These are phyloP conservation scores for Thuidium tamariscinum DNA, from an alignment of 225 moss, liverwort and hornwort genomes.

Conservation along the genomic window DNA sequence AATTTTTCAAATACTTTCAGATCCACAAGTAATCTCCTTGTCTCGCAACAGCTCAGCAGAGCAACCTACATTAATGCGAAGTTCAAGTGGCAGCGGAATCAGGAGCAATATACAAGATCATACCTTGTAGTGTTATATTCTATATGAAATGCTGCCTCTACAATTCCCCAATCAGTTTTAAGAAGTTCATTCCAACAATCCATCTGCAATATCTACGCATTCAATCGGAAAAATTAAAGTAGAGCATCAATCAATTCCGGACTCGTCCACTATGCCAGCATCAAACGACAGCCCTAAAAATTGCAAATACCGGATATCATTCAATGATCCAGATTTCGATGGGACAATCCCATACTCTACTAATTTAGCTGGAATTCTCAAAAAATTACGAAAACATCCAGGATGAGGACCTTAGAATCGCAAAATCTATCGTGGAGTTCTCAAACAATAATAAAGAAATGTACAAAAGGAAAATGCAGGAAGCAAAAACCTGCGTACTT, in stretches of 20 bases:
- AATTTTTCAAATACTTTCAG: background rate
- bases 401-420: background rate
- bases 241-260: background rate
- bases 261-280: background rate
- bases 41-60: background rate
- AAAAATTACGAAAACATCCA: background rate
- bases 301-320: background rate
- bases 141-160: background rate
- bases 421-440: background rate
- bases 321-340: background rate
- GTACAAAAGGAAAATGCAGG: background rate
- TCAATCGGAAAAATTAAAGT: background rate
- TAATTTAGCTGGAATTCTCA: background rate
- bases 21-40: background rate
- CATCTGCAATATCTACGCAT: background rate
- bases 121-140: background rate
- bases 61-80: background rate
- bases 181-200: background rate
- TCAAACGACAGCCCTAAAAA: background rate
- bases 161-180: background rate
- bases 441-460: background rate
- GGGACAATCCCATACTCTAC: background rate
- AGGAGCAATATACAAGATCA: background rate
- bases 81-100: background rate
- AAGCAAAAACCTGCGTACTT: slow-evolving; percentile 24